Evolutionary conservation across 805 yeast species (phyloP), one percentile per base, ranked within the genome.

Genomic region (Candida mattraensis): DNA sequence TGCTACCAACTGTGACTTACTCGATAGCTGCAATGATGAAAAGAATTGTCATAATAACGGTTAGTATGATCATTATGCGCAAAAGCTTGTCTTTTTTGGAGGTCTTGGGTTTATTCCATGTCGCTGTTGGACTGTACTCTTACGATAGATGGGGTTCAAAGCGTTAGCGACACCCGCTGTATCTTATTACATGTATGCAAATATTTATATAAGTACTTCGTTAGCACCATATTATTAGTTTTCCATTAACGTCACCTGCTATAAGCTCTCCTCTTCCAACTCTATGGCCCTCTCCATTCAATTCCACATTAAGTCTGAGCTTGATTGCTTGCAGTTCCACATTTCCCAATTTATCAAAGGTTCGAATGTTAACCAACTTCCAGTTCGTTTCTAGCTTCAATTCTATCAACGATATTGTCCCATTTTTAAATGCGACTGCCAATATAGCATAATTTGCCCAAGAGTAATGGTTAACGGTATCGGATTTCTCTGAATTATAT

Each of bases 21-120:
- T 83, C 94, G 2, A 80, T 88, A 39, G 95, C 96, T 3, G 79
- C 86, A 27, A 74, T 88, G 75, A 74, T 88, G 76, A 88, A 88
- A 63, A 77, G 95, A 51, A 83, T 88, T n/a, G 83, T 86, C 1
- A 76, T 88, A 19, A 87, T 88, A 27, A 72, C 83, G 2, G 81
- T 82, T 1, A 85, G 95, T 50, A 84, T 89, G 65, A 40, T 83
- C 25, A 74, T 72, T 68, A 72, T 70, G 23, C 81, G 81, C 17
- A 72, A 69, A 15, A 48, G 53, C 12, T 59, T 79, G n/a, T 63
- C 76, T 2, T 33, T 61, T 1, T 53, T 60, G 14, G 86, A 81
- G 51, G 31, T 60, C 3, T 20, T 66, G 10, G 87, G 87, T 0
- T 50, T 82, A 11, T 23, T 62, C 2, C 58, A 76, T 27, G 76